Percentiles rank a stretch among this genome's conserved stretches.
These are phyloP conservation scores for Fagus sylvatica DNA, from an alignment of 306 rosid genomes.

Conservation along the genomic window DNA sequence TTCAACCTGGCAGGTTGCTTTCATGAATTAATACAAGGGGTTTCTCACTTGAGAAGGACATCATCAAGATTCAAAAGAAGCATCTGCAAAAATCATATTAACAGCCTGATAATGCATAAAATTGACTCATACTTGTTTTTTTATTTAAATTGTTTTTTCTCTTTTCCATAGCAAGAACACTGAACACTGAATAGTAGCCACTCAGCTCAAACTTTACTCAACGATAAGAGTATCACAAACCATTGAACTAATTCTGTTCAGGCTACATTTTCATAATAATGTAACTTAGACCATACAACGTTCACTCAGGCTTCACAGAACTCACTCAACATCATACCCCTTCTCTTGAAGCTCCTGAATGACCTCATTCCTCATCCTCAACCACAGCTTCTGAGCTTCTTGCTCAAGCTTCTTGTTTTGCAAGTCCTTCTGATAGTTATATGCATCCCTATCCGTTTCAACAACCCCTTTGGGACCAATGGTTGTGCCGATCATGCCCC, in stretches of 20 bases:
- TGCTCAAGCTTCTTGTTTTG: slow-evolving; percentile 56
- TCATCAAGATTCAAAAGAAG: background rate
- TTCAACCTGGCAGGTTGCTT: background rate
- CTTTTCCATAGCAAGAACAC: background rate
- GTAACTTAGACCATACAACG: background rate
- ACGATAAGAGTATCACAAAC: background rate
- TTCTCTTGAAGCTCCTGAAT: slow-evolving; percentile 70
- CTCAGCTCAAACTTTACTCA: background rate
- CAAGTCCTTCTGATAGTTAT: slow-evolving; percentile 60
- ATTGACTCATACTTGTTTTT: background rate
- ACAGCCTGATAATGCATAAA: background rate
- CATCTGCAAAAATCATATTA: background rate
- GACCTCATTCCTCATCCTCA: slow-evolving; percentile 81
- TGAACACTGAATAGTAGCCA: background rate
- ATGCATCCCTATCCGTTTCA: slow-evolving; percentile 57
- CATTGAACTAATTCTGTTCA: background rate
- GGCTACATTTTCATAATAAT: background rate
- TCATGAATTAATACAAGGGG: background rate
- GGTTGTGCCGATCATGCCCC: slow-evolving; percentile 77
- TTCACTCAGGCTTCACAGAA: background rate
- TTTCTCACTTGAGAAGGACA: background rate
- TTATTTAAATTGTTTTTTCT: background rate
- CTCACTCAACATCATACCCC: slow-evolving; percentile 67
- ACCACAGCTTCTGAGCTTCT: slow-evolving; percentile 83
- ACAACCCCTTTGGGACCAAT: slow-evolving; percentile 65